These are phyloP conservation scores for Auricularia sp. DNA, from an alignment of 768 basidiomycete genomes.

Conservation along the genomic window DNA sequence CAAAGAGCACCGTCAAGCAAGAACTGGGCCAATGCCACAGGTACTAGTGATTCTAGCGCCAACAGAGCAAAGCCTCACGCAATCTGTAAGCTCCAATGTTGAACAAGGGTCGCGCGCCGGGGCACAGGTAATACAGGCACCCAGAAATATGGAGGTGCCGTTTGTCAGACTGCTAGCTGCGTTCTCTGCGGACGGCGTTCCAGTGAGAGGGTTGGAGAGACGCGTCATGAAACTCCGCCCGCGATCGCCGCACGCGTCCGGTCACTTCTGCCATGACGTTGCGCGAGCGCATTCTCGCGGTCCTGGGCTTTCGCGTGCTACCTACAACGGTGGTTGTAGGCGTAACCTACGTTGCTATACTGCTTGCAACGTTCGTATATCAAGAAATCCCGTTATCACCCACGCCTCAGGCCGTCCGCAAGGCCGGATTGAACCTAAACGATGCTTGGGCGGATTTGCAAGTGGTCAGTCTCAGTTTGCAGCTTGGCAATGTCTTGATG, in stretches of 20 bases:
- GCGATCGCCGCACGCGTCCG: neutral
- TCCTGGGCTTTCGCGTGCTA: constrained; percentile 29
- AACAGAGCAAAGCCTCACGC: too few relatives aligned
- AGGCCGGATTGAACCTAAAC: constrained; percentile 37
- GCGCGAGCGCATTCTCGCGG: constrained; percentile 15
- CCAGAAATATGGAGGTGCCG: too few relatives aligned
- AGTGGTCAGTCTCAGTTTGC: constrained; percentile 10
- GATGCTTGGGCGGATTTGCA: constrained; percentile 53
- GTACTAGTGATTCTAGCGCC: too few relatives aligned
- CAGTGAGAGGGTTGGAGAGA: too few relatives aligned
- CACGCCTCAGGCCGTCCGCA: constrained; percentile 17
- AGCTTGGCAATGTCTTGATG: neutral
- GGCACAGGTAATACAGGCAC: too few relatives aligned
- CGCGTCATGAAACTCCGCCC: neutral
- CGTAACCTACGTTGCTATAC: constrained; percentile 39
- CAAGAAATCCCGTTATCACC: constrained; percentile 41
- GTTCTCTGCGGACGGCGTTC: too few relatives aligned
- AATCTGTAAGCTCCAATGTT: too few relatives aligned
- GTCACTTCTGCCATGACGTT: constrained; percentile 16
- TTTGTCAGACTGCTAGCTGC: too few relatives aligned
- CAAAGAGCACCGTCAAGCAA: too few relatives aligned
- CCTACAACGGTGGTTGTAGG: constrained; percentile 39
- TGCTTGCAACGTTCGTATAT: constrained; percentile 37
- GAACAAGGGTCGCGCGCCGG: too few relatives aligned
- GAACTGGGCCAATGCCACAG: too few relatives aligned